These are phyloP conservation scores for Thamnidium elegans DNA, from an alignment of 192 early-diverging fungal genomes.

Conservation along the genomic window DNA sequence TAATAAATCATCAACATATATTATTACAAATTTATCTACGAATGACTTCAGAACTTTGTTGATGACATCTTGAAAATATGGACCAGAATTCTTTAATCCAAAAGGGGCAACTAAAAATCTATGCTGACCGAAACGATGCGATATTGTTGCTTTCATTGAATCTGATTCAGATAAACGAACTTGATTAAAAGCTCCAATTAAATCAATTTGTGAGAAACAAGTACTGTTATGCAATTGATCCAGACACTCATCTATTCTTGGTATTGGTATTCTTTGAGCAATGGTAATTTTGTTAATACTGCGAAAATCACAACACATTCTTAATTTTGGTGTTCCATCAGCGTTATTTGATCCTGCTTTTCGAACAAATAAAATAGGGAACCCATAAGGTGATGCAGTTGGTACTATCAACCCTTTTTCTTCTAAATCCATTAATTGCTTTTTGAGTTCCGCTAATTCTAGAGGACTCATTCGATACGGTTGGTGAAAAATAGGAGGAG, in stretches of 20 bases:
- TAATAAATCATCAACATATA: conserved; percentile 47
- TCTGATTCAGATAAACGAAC: conserved; percentile 36
- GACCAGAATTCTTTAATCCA: conserved; percentile 28
- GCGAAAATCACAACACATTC: conserved; percentile 51
- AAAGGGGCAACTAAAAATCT: conserved; percentile 28
- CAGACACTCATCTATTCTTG: conserved; percentile 1
- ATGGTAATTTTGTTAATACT: conserved; percentile 49
- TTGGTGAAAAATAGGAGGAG: neutral
- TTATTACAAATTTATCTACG: conserved; percentile 23
- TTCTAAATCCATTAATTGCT: conserved; percentile 17
- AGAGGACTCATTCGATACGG: conserved; percentile 23
- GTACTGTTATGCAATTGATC: neutral
- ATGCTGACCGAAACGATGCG: conserved; percentile 17
- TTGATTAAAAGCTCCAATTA: conserved; percentile 43
- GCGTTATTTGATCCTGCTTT: conserved; percentile 44
- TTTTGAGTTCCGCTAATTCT: conserved; percentile 2
- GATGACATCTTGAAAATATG: conserved; percentile 23
- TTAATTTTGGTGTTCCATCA: conserved; percentile 6
- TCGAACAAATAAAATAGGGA: conserved; percentile 43
- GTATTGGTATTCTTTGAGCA: conserved; percentile 21
- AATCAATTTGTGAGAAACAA: conserved; percentile 47
- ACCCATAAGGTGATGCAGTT: conserved; percentile 30
- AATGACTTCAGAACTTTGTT: conserved; percentile 4
- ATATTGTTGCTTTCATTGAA: conserved; percentile 39
- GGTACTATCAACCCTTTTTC: conserved; percentile 34